These are phyloP conservation scores for Akanthomyces uredinophilus DNA, from an alignment of 2,329 filamentous ascomycete species.

Conservation along the genomic window DNA sequence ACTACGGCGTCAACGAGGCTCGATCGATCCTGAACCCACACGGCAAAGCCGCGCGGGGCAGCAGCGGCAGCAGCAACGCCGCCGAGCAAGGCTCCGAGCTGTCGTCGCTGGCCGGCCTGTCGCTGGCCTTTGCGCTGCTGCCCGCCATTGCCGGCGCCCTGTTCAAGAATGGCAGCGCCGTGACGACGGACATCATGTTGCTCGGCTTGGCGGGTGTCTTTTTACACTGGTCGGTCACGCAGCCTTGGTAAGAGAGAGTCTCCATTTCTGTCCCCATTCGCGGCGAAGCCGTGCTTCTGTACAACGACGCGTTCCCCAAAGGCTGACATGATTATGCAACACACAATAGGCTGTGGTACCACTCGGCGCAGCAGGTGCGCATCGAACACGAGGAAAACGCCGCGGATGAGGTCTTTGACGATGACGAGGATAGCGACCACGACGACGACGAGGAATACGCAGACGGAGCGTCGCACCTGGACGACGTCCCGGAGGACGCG, in stretches of 20 bases:
- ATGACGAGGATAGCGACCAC: conserved; percentile 24
- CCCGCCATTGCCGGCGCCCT: conserved; percentile 81
- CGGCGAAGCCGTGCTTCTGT: too few relatives aligned
- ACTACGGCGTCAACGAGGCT: conserved; percentile 65
- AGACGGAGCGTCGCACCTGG: conserved; percentile 25
- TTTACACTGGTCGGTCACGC: conserved; percentile 83
- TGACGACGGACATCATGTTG: conserved; percentile 81
- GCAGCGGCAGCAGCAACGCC: conserved; percentile 15
- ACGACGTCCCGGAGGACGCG: conserved; percentile 43
- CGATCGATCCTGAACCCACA: conserved; percentile 61
- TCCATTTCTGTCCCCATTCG: too few relatives aligned
- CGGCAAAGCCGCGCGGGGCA: background rate
- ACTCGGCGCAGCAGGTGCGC: conserved; percentile 60
- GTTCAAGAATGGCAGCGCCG: conserved; percentile 75
- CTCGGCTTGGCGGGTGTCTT: conserved; percentile 77
- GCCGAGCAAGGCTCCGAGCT: conserved; percentile 39
- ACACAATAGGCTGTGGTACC: conserved; percentile 62
- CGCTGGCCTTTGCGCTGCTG: conserved; percentile 75
- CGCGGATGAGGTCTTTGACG: conserved; percentile 34
- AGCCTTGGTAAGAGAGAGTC: conserved; percentile 66
- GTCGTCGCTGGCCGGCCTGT: conserved; percentile 73
- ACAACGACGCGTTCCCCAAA: too few relatives aligned
- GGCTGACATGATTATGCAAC: background rate
- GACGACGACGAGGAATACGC: conserved; percentile 17
- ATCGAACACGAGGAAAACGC: conserved; percentile 45